Base-by-base conservation (phyloP, 768 basidiomycete species). In the Podaxis pistillaris region DNA sequence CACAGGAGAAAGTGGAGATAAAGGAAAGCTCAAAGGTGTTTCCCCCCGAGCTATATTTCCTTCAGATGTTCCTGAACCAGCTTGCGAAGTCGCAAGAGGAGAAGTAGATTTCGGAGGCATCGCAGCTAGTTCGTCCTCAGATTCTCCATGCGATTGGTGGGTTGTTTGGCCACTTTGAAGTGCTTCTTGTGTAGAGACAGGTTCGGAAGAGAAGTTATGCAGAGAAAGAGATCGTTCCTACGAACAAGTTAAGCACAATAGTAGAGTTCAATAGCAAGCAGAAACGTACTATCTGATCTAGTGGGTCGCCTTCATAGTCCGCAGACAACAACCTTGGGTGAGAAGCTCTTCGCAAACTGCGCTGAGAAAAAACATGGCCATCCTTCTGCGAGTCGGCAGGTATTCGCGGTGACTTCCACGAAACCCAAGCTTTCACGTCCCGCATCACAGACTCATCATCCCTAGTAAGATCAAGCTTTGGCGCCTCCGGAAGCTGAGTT, bases 91-190 rank as follows among this genome's bases (percentile, higher is more conserved):
- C 12, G 40, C 7, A 38, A 17, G 44, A 38, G 54, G 54, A 1
- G 55, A 56, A 13, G 36, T 49, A 15, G 38, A 30, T 50, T 62
- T 56, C n/a, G 61, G 60, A 1, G 52, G 60, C 9, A 62, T 37
- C 36, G 40, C 13, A 38, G 54, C 61, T 7, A 62, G 61, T 37
- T 62, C 61, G 13, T 62, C 61, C 40, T 62, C 54, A 8, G 61
- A 62, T 28, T 56, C 53, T 7, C 36, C 53, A n/a, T 51, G 61
- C n/a, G 15, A 17, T 36, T 33, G 28, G 30, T 50, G 7, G 1
- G 5, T 4, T 15, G 4, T 7, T 33, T 24, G 19, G n/a, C 12
- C 3, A 9, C 17, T 3, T n/a, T 15, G 28, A 22, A 22, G n/a
- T n/a, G n/a, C 8, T 37, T 15, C 37, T 40, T 13, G 44, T 4